Base-by-base conservation (phyloP, 2,329 filamentous ascomycete species). In the Xylariaceae sp. region DNA sequence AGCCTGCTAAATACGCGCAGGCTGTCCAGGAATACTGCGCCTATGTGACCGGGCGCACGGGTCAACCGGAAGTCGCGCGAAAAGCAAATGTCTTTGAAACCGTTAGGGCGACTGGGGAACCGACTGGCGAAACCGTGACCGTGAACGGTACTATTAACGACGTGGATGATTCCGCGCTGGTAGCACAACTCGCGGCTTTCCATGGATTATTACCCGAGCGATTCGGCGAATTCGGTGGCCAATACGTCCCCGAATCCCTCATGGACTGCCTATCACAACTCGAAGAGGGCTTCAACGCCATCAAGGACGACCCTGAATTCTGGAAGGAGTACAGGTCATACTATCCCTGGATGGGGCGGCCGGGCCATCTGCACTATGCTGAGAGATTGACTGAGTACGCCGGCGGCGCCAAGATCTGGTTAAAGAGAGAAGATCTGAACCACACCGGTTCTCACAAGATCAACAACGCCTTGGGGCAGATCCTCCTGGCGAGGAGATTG, bases 381-480 rank as follows among this genome's bases (percentile, higher is more conserved):
- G 85, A 94, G 63, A 85, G 92, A 49, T 76, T 99, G 61, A 97
- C 92, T 0, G 87, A 95, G 68, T 77, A 92, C 66, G 91, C 89
- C 45, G 90, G 91, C 21, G 94, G 94, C 56, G 92, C 94, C 46
- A 95, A 91, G 68, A 95, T 99, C 76, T 99, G 92, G 87, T 76
- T 99, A 63, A 99, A 99, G 81, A 85, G 94, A 65, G 94, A 99
- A 74, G 94, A 99, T 70, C 78, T 97, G 53, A 97, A 97, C 74
- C 94, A 99, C 71, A 97, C 94, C 8, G 94, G 94, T 62, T 95
- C 89, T 59, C 94, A 99, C 80, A 99, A 99, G 81, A 97, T 99
- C 79, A 99, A 99, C 79, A 99, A 99, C 67, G 94, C 94, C 0
- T 78, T 99, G 8, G 94, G 94, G 2, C 94, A 99, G 72, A 85